A percentile compares a stretch with the other conserved stretches of the same genome.
Conservation (phyloP, 2,329 filamentous ascomycete species). For the Rachicladosporium sp. region DNA sequence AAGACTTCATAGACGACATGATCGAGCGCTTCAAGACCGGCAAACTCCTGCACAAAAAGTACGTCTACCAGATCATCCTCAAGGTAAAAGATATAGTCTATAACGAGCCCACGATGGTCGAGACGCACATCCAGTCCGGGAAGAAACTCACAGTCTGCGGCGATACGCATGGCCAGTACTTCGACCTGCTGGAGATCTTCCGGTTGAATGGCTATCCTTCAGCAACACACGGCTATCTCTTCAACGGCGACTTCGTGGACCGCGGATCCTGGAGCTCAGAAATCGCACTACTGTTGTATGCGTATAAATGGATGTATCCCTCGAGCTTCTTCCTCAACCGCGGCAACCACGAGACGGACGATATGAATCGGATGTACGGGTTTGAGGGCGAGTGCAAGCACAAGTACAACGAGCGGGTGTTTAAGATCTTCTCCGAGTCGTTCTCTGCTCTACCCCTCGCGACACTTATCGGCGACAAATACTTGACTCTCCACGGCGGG, state of each 20-base stretch:
- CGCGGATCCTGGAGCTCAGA: slow-evolving; percentile 97
- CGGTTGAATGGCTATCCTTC: slow-evolving; percentile 72
- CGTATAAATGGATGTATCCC: slow-evolving; percentile 92
- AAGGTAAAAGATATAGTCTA: slow-evolving; percentile 82
- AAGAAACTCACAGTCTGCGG: slow-evolving; percentile 85
- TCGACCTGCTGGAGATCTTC: slow-evolving; percentile 94
- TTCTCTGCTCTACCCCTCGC: slow-evolving; percentile 90
- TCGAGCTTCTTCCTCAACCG: slow-evolving; percentile 78
- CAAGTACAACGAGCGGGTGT: slow-evolving; percentile 91
- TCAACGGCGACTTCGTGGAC: slow-evolving; percentile 98
- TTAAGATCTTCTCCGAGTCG: slow-evolving; percentile 96
- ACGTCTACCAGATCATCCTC: slow-evolving; percentile 91
- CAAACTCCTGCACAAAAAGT: slow-evolving; percentile 92
- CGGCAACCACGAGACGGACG: slow-evolving; percentile 94
- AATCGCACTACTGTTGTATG: slow-evolving; percentile 83
- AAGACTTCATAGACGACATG: slow-evolving; percentile 97
- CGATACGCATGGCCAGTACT: slow-evolving; percentile 97
- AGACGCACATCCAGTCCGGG: slow-evolving; percentile 67
- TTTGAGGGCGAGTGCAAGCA: slow-evolving; percentile 98
- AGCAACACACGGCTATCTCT: slow-evolving; percentile 84
- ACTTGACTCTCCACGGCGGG: slow-evolving; percentile 84
- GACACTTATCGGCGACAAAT: slow-evolving; percentile 82
- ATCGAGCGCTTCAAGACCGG: slow-evolving; percentile 88
- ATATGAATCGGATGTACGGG: slow-evolving; percentile 97
- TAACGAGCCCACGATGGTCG: slow-evolving; percentile 92